Conservation (phyloP, 768 basidiomycete species). For the Multifurca ochricompacta region DNA sequence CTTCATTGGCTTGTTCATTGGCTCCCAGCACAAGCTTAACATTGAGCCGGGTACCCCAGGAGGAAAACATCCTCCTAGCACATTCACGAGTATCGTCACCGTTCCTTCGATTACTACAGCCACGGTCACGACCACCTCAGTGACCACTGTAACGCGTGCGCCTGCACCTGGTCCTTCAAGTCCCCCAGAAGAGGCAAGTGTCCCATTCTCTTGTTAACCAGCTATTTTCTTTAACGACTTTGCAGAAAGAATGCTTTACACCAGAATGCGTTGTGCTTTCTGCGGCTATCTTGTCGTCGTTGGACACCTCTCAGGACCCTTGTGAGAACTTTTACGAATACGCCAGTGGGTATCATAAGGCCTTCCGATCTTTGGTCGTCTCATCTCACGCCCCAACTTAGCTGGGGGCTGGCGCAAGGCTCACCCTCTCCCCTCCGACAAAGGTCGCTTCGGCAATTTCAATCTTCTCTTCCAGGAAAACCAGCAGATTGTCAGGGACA, state of each 20-base stretch:
- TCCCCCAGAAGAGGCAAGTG: conserved; percentile 38
- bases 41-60: conserved; percentile 36
- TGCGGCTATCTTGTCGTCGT: conserved; percentile 67
- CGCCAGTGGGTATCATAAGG: conserved; percentile 56
- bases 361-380: background rate
- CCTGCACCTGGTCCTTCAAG: conserved; percentile 32
- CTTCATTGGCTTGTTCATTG: conserved; percentile 92
- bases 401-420: conserved; percentile 82
- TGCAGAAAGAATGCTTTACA: conserved; percentile 62
- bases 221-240: background rate
- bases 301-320: conserved; percentile 81
- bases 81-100: conserved; percentile 35
- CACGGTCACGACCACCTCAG: conserved; percentile 33
- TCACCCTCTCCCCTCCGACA: conserved; percentile 84
- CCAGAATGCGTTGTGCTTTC: conserved; percentile 77
- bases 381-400: conserved; percentile 26
- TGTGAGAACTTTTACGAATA: conserved; percentile 95
- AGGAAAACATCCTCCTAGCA: conserved; percentile 33
- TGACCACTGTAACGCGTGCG: conserved; percentile 26
- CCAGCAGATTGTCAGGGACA: conserved; percentile 63
- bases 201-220: background rate
- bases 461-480: conserved; percentile 67
- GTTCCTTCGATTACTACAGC: conserved; percentile 31
- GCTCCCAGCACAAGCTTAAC: conserved; percentile 71
- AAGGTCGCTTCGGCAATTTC: conserved; percentile 65